Base-by-base conservation (phyloP, 495 filamentous ascomycete genomes). In the Clavariopsis aquatica region DNA sequence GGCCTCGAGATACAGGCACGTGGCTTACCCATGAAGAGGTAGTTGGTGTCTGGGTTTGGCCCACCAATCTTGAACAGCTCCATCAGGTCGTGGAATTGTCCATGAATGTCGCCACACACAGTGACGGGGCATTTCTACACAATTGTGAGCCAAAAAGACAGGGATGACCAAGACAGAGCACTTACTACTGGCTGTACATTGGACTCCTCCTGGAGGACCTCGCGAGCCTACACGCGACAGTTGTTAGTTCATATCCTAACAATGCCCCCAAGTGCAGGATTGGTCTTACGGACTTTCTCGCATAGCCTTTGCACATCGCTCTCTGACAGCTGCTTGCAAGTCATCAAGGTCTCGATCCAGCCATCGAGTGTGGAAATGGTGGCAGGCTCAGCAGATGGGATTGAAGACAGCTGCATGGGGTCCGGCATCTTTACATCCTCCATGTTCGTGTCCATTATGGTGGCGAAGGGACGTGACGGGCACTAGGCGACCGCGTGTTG, bases 131-230 rank as follows among this genome's bases (percentile, higher is more conserved):
- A 78, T 71, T 78, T 78, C 72, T 74, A 23, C 2, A 36, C 17
- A 1, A n/a, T 19, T 19, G 54, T 64, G 36, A 66, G 55, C 49
- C 9, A 20, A 20, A 28, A 45, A 23, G 23, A 12, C 4, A 31
- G 8, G 17, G 19, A 23, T 6, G 9, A 45, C 15, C 24, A 17
- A 34, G 4, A 51, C 15, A 20, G 13, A 43, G 28, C 71, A 83
- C 92, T 77, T 89, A 97, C 93, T 76, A 98, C 94, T 73, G 95
- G 94, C 80, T 98, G 94, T 64, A 98, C 94, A 73, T 98, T 98
- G 49, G 92, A 96, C 78, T 98, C 94, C 23, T 96, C 91, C 77
- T 96, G 91, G 65, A 98, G 83, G 52, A 98, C 93, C 74, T 98
- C 95, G 78, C 93, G 83, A 65, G 95, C 94, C 93, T 97, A 69